phyloP scores from a whole-genome alignment of 2,329 filamentous ascomycete genomes.

The Colletotrichum sidae region DNA sequence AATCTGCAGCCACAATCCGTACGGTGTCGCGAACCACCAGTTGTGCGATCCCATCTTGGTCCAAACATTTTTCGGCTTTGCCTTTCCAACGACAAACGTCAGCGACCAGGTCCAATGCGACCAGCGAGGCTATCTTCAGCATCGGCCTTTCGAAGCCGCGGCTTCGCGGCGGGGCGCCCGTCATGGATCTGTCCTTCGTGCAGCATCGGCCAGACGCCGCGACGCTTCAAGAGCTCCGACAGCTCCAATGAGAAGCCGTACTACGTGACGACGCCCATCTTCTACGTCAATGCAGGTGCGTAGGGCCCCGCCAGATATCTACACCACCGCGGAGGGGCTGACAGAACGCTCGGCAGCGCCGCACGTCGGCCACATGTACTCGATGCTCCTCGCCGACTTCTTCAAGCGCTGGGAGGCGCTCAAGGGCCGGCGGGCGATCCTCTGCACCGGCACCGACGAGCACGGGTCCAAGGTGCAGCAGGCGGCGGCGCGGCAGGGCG shows the following conservation, averaged over 20 bases:
- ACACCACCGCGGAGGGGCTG: constrained; percentile 23
- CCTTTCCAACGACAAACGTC: background rate
- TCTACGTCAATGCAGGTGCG: constrained; percentile 96
- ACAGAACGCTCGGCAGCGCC: constrained; percentile 69
- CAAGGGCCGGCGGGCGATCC: constrained; percentile 75
- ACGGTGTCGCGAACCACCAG: constrained; percentile 15
- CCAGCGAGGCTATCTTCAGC: constrained; percentile 24
- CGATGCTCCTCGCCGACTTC: constrained; percentile 90
- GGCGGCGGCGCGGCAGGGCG: constrained; percentile 78
- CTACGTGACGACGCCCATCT: constrained; percentile 97
- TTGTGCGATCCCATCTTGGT: background rate
- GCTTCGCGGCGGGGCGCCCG: constrained; percentile 28
- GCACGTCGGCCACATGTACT: constrained; percentile 94
- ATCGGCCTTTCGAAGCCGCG: constrained; percentile 11
- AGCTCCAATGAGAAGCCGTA: constrained; percentile 74
- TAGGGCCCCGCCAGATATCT: constrained; percentile 18
- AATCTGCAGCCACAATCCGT: constrained; percentile 1
- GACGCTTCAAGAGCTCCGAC: constrained; percentile 42
- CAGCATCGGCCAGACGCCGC: constrained; percentile 38
- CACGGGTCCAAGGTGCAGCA: constrained; percentile 98
- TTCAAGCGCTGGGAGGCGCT: constrained; percentile 92
- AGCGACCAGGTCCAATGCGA: constrained; percentile 16
- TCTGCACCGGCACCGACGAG: constrained; percentile 95
- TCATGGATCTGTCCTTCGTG: constrained; percentile 46
- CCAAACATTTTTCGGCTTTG: background rate